Evolutionary conservation across 2,329 filamentous ascomycete species (phyloP).

Genomic region (Trichoderma cornu-damae): DNA sequence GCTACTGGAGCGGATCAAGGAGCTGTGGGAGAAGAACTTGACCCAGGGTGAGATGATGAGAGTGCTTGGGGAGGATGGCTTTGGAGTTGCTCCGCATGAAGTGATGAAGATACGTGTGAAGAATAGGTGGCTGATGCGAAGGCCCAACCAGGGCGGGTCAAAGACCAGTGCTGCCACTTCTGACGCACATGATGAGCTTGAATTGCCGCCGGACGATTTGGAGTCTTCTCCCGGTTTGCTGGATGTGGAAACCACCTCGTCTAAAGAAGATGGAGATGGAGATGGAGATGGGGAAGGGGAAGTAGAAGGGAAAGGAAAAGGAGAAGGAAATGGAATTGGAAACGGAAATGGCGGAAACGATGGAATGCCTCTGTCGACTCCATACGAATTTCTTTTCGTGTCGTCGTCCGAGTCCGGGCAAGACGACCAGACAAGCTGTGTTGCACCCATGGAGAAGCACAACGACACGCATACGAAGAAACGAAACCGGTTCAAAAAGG

Average conservation of each 20-base stretch:
- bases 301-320: too few species aligned
- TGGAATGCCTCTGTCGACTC: neutral
- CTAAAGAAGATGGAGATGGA: neutral
- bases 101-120: slow-evolving; percentile 63
- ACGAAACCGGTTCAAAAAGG: slow-evolving; percentile 63
- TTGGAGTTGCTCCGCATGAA: slow-evolving; percentile 65
- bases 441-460: neutral
- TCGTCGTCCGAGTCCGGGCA: neutral
- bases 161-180: slow-evolving; percentile 21
- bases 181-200: slow-evolving; percentile 3
- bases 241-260: neutral
- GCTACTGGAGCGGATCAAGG: slow-evolving; percentile 63
- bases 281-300: too few species aligned
- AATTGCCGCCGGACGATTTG: slow-evolving; percentile 19
- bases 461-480: slow-evolving; percentile 50
- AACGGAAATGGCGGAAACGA: neutral
- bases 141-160: slow-evolving; percentile 53
- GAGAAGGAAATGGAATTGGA: neutral
- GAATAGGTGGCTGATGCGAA: slow-evolving; percentile 62
- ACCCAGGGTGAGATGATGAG: slow-evolving; percentile 68
- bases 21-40: slow-evolving; percentile 73
- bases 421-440: neutral
- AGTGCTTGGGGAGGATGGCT: slow-evolving; percentile 64
- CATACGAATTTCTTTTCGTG: neutral
- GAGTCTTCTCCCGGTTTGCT: slow-evolving; percentile 18